Percentiles rank a stretch among this genome's conserved stretches.
Evolutionary conservation across 495 filamentous ascomycete genomes (phyloP).

Genomic region (Penicillium subrubescens): DNA sequence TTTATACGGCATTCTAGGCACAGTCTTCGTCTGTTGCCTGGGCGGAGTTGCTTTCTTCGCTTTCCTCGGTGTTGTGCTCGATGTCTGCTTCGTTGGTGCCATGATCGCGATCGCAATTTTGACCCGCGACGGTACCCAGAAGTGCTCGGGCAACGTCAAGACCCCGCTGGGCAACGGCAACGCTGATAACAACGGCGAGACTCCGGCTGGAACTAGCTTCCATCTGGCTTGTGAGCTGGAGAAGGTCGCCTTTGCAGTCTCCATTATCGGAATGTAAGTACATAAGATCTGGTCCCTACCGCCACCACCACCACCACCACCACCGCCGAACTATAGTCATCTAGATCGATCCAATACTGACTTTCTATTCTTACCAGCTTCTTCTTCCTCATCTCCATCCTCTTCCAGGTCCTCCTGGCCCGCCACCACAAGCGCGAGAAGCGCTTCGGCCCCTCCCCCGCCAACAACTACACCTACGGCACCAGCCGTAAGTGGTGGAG

Average conservation of each 20-base stretch:
- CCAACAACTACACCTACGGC: slow-evolving; percentile 77
- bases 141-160: slow-evolving; percentile 62
- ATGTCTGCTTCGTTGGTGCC: slow-evolving; percentile 76
- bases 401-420: slow-evolving; percentile 63
- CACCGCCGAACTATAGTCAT: not conserved
- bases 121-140: slow-evolving; percentile 63
- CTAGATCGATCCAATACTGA: not conserved
- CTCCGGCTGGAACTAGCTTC: slow-evolving; percentile 40
- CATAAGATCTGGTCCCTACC: not conserved
- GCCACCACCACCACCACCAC: not conserved
- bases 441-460: slow-evolving; percentile 74
- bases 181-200: slow-evolving; percentile 39
- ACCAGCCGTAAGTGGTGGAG: slow-evolving; percentile 54
- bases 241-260: slow-evolving; percentile 72
- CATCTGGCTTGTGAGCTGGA: slow-evolving; percentile 67
- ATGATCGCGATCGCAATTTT: slow-evolving; percentile 79
- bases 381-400: slow-evolving; percentile 67
- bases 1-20: slow-evolving; percentile 70
- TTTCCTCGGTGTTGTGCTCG: slow-evolving; percentile 70
- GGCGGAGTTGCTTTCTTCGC: slow-evolving; percentile 77
- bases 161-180: slow-evolving; percentile 69
- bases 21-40: slow-evolving; percentile 75
- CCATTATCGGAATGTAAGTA: slow-evolving; percentile 76
- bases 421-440: slow-evolving; percentile 77
- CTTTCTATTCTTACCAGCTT: slow-evolving; percentile 42